Evolutionary conservation across 257 asterid species (phyloP).

Genomic region (Ophiorrhiza pumila): DNA sequence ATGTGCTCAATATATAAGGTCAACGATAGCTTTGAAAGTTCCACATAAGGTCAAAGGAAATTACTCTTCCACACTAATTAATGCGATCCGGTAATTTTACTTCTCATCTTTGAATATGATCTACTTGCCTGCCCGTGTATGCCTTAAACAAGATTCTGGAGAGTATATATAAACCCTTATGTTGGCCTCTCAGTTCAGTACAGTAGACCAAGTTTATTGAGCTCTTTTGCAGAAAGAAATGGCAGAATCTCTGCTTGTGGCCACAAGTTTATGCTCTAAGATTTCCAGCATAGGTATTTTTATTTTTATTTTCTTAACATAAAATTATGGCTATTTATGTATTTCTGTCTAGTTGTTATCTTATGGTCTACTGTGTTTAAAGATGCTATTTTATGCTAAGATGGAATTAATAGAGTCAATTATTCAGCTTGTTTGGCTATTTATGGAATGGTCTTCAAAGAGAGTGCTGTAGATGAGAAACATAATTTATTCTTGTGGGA

Average conservation of each 20-base stretch:
- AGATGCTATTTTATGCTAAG: background rate
- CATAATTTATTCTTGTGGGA: too few species aligned
- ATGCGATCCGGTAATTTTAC: background rate
- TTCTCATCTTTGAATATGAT: too few species aligned
- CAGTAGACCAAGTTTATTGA: too few species aligned
- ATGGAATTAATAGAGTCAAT: background rate
- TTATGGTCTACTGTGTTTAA: background rate
- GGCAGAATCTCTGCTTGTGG: constrained; percentile 12
- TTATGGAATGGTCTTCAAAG: too few species aligned
- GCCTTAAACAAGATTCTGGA: too few species aligned
- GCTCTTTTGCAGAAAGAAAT: constrained; percentile 4
- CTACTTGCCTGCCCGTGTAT: background rate
- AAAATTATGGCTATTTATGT: background rate
- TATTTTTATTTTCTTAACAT: too few species aligned
- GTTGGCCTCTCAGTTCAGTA: too few species aligned
- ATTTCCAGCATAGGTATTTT: constrained; percentile 10
- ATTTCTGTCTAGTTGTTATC: too few species aligned
- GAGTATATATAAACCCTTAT: too few species aligned
- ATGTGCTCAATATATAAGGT: background rate
- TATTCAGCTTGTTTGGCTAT: background rate
- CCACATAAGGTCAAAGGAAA: background rate
- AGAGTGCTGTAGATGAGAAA: too few species aligned
- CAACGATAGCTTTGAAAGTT: background rate
- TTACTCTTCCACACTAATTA: too few species aligned
- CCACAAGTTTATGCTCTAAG: constrained; percentile 1